Conservation (phyloP, 2,329 filamentous ascomycete genomes). For the Nigrospora oryzae region DNA sequence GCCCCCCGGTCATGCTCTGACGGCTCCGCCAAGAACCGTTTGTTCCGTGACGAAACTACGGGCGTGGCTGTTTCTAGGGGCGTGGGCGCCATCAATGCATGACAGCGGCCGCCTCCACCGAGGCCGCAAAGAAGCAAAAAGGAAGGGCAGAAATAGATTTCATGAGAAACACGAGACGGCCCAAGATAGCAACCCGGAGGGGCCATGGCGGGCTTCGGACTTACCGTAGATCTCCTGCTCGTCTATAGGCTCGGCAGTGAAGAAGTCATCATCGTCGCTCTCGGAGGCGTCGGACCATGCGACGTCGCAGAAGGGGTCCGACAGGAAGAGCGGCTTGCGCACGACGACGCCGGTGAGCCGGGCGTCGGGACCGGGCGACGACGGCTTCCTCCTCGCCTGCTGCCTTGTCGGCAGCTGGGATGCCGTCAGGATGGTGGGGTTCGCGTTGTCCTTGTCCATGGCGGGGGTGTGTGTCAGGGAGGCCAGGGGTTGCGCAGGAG, state of each 20-base stretch:
- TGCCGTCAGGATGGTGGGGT: slow-evolving; percentile 83
- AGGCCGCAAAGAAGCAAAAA: slow-evolving; percentile 10
- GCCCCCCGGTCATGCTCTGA: too few species aligned
- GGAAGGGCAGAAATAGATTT: background rate
- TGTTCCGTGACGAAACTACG: too few species aligned
- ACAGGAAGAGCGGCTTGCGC: slow-evolving; percentile 34
- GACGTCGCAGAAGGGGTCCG: slow-evolving; percentile 28
- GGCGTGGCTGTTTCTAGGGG: too few species aligned
- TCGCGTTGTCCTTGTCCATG: slow-evolving; percentile 62
- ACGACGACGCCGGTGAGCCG: slow-evolving; percentile 39
- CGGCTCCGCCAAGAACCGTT: too few species aligned
- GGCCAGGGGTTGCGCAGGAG: too few species aligned
- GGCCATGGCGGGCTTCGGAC: slow-evolving; percentile 6
- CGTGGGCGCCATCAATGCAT: too few species aligned
- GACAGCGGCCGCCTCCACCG: too few species aligned
- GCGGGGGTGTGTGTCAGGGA: background rate
- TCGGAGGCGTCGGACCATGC: slow-evolving; percentile 27
- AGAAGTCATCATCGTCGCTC: slow-evolving; percentile 40
- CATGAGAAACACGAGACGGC: too few species aligned
- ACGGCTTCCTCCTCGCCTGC: slow-evolving; percentile 39
- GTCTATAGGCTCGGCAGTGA: slow-evolving; percentile 75
- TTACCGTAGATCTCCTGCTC: slow-evolving; percentile 94
- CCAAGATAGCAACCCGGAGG: too few species aligned
- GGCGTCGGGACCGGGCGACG: slow-evolving; percentile 36
- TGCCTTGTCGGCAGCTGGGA: slow-evolving; percentile 81